Base-by-base conservation (phyloP, 2,329 filamentous ascomycete species). In the Microcyclosporella mali region DNA sequence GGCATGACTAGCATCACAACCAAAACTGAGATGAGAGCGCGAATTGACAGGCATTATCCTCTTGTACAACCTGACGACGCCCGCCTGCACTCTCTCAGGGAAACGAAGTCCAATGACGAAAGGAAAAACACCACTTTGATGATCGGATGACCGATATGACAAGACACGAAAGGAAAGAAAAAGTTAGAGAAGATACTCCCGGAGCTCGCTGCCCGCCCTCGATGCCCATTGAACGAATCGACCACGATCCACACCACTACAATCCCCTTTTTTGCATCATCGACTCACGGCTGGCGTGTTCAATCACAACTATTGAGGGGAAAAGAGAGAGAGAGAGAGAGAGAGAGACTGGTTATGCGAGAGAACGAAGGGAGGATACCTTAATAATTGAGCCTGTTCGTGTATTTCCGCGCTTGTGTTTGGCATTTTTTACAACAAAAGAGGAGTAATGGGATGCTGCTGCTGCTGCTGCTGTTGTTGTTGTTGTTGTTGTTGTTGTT, bases 71-170 rank as follows among this genome's bases (percentile, higher is more conserved):
- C 21, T 40, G 37, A 33, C 43, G 33, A 36, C 39, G 29, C 17
- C 27, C 43, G 33, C 43, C 19, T 30, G 17, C 37, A 18, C 31
- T 25, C 21, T 25, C 21, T 25, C 21, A 25, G 21, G 21, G 21
- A 25, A 29, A 45, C 43, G 43, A 46, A 27, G 39, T 33, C 30
- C 19, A 27, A 45, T 37, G 43, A 46, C 39, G 39, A 46, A 39
- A 37, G 38, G 29, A 46, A 45, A 37, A 43, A 25, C 9, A 25
- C 21, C 21, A 43, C 35, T 33, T 34, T 46, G 43, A 46, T 33
- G 43, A 46, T 46, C 43, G 43, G 39, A 46, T 30, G 43, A 46
- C 43, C 43, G 43, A 41, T 30, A 46, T 31, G 43, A 46, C 8
- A 31, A 46, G 28, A 31, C 41, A 31, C 19, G n/a, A 41, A 14